Conservation (phyloP, 2,329 filamentous ascomycete species). For the Stenocarpella maydis region DNA sequence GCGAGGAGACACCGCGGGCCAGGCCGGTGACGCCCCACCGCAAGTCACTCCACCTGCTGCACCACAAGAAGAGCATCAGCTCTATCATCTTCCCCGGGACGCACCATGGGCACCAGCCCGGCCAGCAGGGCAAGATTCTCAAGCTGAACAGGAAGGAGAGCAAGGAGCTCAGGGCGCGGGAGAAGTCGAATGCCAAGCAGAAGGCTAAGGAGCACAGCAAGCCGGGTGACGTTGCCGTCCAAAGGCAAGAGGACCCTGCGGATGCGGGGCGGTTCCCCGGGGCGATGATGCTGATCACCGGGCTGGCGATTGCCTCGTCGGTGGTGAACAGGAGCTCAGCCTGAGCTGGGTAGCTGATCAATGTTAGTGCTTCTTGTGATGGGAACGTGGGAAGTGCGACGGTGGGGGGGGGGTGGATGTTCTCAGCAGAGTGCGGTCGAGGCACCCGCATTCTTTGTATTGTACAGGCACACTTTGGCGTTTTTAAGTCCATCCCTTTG, state of each 20-base stretch:
- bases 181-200: background rate
- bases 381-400: background rate
- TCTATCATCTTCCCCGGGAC: conserved; percentile 15
- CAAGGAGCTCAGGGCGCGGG: conserved; percentile 21
- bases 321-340: conserved; percentile 35
- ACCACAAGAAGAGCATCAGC: conserved; percentile 31
- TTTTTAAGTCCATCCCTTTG: background rate
- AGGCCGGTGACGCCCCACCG: conserved; percentile 13
- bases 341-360: background rate
- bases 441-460: background rate
- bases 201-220: background rate
- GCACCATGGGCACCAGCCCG: conserved; percentile 5
- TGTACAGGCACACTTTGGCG: background rate
- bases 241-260: background rate
- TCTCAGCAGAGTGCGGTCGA: background rate
- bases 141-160: conserved; percentile 30
- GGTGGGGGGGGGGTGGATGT: background rate
- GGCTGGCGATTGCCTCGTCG: conserved; percentile 41
- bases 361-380: background rate
- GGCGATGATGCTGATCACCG: conserved; percentile 44
- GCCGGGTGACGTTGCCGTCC: background rate
- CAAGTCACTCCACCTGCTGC: conserved; percentile 23
- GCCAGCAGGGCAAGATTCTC: conserved; percentile 20
- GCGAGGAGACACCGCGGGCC: background rate
- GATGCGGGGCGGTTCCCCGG: conserved; percentile 36